Evolutionary conservation across 306 rosid genomes (phyloP), one percentile per base, ranked within the genome.

Genomic region (Malus orientalis): DNA sequence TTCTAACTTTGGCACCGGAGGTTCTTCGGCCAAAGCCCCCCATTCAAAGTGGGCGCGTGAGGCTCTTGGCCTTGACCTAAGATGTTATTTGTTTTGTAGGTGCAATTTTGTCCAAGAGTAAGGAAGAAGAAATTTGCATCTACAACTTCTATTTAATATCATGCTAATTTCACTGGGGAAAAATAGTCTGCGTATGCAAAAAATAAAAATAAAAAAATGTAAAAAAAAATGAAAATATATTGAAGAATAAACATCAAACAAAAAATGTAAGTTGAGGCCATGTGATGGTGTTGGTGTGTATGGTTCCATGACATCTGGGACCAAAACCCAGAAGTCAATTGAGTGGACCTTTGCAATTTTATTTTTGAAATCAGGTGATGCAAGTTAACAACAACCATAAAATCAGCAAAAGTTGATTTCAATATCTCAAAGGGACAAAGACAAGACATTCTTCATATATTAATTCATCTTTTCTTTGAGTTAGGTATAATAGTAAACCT

Each of bases 321-420:
- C 62, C 79, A 74, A 79, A 81, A 84, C 76, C 58, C 75, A 63
- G 74, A 81, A 84, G 90, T 80, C 93, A 87, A 84, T 75, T 45
- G 76, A 74, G 79, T 70, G 82, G 85, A 87, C 85, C 74, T 74
- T 49, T 29, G 20, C 70, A 70, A 36, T 64, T 71, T 59, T 73
- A 33, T 60, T 33, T 75, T 29, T 29, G 71, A 40, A 40, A 38
- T 72, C 83, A 65, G 73, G 63, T 61, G 40, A 7, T 70, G 55
- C 25, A 62, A 62, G 51, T 62, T 44, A 16, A 11, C 68, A 59
- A 67, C 74, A 68, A 67, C 58, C 75, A 77, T 23, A 77, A 77
- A 75, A 33, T 72, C 74, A 54, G 38, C 38, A 55, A 73, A 0
- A 59, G 38, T 80, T 42, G 53, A 33, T 75, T 53, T 60, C 60